Evolutionary conservation across 2,329 filamentous ascomycete genomes (phyloP).

Genomic region (Colletotrichum coccodes): DNA sequence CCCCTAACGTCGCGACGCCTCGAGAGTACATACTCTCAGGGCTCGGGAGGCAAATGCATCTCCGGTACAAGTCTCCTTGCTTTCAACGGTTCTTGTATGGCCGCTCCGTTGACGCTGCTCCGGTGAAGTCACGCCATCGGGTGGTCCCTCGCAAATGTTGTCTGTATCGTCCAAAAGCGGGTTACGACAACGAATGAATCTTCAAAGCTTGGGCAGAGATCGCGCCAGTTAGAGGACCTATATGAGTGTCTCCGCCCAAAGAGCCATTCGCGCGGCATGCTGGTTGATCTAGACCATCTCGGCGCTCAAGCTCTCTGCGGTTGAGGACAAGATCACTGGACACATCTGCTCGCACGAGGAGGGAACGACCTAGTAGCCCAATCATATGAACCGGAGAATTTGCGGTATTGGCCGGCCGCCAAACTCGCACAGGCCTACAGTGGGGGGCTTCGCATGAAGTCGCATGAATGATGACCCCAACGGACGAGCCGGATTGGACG

Average conservation of each 20-base stretch:
- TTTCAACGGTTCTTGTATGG: background rate
- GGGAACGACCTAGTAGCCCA: conserved; percentile 2
- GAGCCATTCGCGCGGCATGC: background rate
- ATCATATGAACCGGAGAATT: conserved; percentile 20
- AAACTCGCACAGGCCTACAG: background rate
- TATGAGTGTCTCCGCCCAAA: background rate
- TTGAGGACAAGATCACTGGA: background rate
- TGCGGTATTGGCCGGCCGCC: conserved; percentile 3
- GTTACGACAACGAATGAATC: background rate
- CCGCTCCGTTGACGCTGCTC: background rate
- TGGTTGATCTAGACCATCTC: conserved; percentile 2
- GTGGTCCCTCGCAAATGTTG: background rate
- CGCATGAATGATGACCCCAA: conserved; percentile 18
- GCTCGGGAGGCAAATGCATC: background rate
- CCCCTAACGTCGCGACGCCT: background rate
- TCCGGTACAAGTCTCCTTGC: too few species aligned
- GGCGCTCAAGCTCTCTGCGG: conserved; percentile 10
- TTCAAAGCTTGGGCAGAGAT: background rate
- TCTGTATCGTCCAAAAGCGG: background rate
- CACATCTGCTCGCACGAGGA: conserved; percentile 1
- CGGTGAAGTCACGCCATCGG: background rate
- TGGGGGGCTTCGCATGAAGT: conserved; percentile 3
- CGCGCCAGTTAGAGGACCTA: conserved; percentile 8
- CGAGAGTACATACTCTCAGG: background rate
- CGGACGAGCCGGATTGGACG: background rate